Percentiles rank a stretch among this genome's conserved stretches.
Evolutionary conservation across 164 flowering plant species (phyloP).

Genomic region (Vitis rotundifolia): DNA sequence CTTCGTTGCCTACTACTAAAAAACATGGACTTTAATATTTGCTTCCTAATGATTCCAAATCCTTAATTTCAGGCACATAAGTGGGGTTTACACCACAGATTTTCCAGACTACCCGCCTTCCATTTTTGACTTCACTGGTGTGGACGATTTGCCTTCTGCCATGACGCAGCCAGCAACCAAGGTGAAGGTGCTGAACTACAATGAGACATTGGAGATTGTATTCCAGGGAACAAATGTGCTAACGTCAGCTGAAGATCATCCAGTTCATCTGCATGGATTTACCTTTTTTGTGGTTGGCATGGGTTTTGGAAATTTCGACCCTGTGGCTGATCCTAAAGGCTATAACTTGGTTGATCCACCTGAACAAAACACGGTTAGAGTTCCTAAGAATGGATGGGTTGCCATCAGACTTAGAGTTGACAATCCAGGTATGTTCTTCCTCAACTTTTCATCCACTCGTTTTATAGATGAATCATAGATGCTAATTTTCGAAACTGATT

Average conservation of each 20-base stretch:
- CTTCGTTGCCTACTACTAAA: background rate
- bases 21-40: background rate
- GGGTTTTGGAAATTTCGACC: conserved; percentile 19
- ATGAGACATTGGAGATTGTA: conserved; percentile 4
- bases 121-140: conserved; percentile 7
- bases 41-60: no score
- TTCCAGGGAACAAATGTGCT: conserved; percentile 8
- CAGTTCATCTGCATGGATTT: conserved; percentile 24
- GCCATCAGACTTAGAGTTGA: conserved; percentile 14
- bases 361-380: background rate
- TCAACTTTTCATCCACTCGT: no score
- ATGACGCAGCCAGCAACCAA: background rate
- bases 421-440: conserved; percentile 20
- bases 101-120: conserved; percentile 1
- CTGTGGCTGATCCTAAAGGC: background rate
- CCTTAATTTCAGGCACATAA: background rate
- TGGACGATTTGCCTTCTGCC: background rate
- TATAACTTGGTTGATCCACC: conserved; percentile 24
- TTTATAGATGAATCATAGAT: no score
- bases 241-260: background rate
- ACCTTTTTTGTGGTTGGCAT: conserved; percentile 15
- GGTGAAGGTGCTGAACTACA: conserved; percentile 5
- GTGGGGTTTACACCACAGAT: background rate
- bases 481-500: no score
- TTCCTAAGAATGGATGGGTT: conserved; percentile 21